Evolutionary conservation across 495 filamentous ascomycete genomes (phyloP).

Genomic region (Thermochaetoides thermophila): DNA sequence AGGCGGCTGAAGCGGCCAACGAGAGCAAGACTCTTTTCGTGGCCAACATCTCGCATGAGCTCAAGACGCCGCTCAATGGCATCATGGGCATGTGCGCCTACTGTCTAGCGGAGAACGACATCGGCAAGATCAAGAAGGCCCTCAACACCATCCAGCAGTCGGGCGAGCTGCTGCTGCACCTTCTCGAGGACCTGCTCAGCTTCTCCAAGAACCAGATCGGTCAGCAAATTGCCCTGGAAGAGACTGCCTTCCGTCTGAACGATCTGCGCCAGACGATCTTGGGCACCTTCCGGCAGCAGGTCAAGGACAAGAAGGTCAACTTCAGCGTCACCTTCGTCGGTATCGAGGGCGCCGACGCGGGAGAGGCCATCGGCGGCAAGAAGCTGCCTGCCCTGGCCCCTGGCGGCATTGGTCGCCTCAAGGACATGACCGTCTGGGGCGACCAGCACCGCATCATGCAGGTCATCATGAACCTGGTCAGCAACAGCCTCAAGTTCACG

Average conservation of each 20-base stretch:
- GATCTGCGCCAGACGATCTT: slow-evolving; percentile 67
- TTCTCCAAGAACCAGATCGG: slow-evolving; percentile 93
- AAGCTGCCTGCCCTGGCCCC: slow-evolving; percentile 39
- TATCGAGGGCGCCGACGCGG: slow-evolving; percentile 23
- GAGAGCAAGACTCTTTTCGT: slow-evolving; percentile 93
- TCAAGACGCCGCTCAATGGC: slow-evolving; percentile 84
- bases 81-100: slow-evolving; percentile 88
- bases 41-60: slow-evolving; percentile 88
- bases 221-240: slow-evolving; percentile 58
- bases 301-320: slow-evolving; percentile 58
- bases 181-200: slow-evolving; percentile 80
- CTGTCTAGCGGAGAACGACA: slow-evolving; percentile 78
- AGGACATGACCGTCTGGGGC: slow-evolving; percentile 70
- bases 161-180: slow-evolving; percentile 70
- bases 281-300: slow-evolving; percentile 81
- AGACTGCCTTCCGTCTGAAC: slow-evolving; percentile 67
- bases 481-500: slow-evolving; percentile 88
- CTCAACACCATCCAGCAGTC: slow-evolving; percentile 80
- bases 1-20: slow-evolving; percentile 81
- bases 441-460: slow-evolving; percentile 81
- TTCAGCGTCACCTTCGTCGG: slow-evolving; percentile 56
- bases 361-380: slow-evolving; percentile 17
- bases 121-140: slow-evolving; percentile 59
- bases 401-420: slow-evolving; percentile 45
- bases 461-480: slow-evolving; percentile 83